phyloP scores from a whole-genome alignment of 1,139 yeast genomes.

The Suhomyces ambrosiae region DNA sequence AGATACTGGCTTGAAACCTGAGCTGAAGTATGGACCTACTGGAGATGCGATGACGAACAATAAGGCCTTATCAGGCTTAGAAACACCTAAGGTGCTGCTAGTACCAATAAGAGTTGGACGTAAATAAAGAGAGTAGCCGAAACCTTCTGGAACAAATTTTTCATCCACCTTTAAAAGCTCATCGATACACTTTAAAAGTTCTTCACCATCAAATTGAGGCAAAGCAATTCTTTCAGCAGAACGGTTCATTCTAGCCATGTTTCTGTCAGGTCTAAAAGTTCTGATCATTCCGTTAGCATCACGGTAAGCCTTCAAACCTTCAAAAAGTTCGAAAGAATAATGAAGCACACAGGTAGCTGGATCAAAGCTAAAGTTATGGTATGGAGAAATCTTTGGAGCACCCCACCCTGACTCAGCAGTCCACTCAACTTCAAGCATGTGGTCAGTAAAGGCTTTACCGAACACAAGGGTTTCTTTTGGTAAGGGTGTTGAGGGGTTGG shows the following conservation, averaged over 20 bases:
- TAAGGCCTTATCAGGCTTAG: slow-evolving; percentile 76
- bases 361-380: slow-evolving; percentile 71
- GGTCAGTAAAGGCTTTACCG: slow-evolving; percentile 87
- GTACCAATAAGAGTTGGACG: slow-evolving; percentile 97
- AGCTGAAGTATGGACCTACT: slow-evolving; percentile 88
- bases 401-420: slow-evolving; percentile 78
- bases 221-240: slow-evolving; percentile 86
- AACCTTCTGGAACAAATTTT: slow-evolving; percentile 76
- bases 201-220: slow-evolving; percentile 80
- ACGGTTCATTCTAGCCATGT: slow-evolving; percentile 87
- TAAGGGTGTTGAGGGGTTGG: slow-evolving; percentile 62
- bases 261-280: slow-evolving; percentile 86
- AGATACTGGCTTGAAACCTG: slow-evolving; percentile 92
- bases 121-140: slow-evolving; percentile 87
- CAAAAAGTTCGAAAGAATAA: slow-evolving; percentile 92
- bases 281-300: slow-evolving; percentile 69
- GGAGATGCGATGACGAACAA: slow-evolving; percentile 89
- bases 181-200: slow-evolving; percentile 71
- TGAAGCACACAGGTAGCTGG: slow-evolving; percentile 91
- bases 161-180: slow-evolving; percentile 74
- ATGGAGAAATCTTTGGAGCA: slow-evolving; percentile 81
- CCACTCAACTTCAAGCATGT: slow-evolving; percentile 91
- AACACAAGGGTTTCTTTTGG: slow-evolving; percentile 79
- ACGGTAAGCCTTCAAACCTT: slow-evolving; percentile 93
- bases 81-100: slow-evolving; percentile 80